These are phyloP conservation scores for Fragosphaeria purpurea DNA, from an alignment of 2,329 filamentous ascomycete genomes.

Conservation along the genomic window DNA sequence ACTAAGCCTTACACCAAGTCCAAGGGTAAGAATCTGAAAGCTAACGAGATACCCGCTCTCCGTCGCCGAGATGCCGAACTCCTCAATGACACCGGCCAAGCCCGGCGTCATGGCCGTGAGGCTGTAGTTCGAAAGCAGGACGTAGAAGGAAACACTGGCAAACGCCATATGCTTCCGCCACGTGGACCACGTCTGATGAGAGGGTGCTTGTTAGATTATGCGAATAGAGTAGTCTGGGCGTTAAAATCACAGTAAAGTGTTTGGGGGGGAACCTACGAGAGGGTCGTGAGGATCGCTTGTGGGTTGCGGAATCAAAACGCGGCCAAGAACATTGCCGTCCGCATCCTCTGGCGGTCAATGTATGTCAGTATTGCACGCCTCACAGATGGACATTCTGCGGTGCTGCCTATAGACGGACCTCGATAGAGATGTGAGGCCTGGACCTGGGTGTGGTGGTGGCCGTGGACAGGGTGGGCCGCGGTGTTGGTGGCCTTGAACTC, in stretches of 20 bases:
- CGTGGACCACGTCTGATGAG: background rate
- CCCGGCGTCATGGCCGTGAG: background rate
- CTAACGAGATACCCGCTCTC: background rate
- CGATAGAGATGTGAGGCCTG: no score
- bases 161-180: background rate
- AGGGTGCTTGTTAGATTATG: no score
- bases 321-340: background rate
- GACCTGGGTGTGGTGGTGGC: no score
- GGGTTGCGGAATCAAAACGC: background rate
- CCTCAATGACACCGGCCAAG: background rate
- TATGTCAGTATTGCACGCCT: no score
- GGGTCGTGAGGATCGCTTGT: background rate
- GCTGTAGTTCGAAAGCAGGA: background rate
- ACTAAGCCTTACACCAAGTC: background rate
- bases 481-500: no score
- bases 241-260: no score
- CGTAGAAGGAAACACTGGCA: background rate
- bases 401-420: no score
- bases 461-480: no score
- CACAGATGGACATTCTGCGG: no score
- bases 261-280: background rate
- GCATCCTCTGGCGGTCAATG: background rate
- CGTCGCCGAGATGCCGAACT: background rate
- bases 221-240: no score
- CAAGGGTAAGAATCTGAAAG: background rate